Evolutionary conservation across 1,139 yeast species (phyloP), one percentile per base, ranked within the genome.

Genomic region (Hansenula lynferdii): DNA sequence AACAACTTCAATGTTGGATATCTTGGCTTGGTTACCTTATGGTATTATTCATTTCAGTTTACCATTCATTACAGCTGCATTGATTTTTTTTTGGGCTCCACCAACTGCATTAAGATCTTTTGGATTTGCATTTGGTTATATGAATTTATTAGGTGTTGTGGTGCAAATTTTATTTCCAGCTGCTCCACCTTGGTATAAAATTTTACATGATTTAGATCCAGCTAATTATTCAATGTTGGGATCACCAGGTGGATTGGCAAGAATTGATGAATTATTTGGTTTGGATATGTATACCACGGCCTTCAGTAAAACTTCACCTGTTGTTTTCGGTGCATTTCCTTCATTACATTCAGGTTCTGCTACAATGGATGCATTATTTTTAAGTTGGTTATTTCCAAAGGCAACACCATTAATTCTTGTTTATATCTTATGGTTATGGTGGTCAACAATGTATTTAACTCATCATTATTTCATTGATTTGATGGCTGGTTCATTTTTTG

Each of bases 171-270:
- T 79, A 22, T 89, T 87, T 60, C 97, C 98, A 4, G 87, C 95
- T 37, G 97, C 98, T 43, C 96, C 99, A 25, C 99, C 99, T 26
- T 92, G 99, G 99, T 92, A 94, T 61, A 89, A 89, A 59, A 78
- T 77, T 48, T 63, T 81, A 38, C 81, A 92, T 58, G 97, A 96
- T 1, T 72, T 90, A 47, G 79, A 80, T 45, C 95, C 96, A 18
- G 98, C 98, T 7, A 78, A 87, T 61, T 92, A 94, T 62, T 69
- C 83, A 39, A 90, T 92, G 96, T 72, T 72, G 34, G 99, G 98
- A 16, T 83, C 95, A 2, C 96, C 99, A 4, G 99, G 98, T 53
- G 99, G 99, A 0, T 74, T 92, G 48, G 94, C 83, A 16, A 75
- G 98, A 55, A 87, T 92, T 49, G 99, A 92, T 61, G 61, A 67